Conservation (phyloP, 768 basidiomycete genomes). For the Lactifluus pinguis region DNA sequence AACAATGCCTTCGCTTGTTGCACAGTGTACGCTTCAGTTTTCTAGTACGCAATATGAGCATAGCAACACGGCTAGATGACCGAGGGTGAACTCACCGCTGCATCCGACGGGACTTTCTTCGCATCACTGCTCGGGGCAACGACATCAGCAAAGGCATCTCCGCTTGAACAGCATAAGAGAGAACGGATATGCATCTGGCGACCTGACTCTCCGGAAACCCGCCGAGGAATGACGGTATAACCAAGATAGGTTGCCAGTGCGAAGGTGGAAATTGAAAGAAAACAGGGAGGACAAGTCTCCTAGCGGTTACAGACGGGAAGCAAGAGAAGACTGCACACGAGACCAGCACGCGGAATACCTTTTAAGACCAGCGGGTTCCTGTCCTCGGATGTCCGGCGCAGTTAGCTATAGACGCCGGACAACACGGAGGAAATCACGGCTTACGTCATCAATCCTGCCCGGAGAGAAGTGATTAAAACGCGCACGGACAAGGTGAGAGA, state of each 20-base stretch:
- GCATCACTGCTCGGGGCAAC: constrained; percentile 3
- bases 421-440: background rate
- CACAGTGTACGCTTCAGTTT: constrained; percentile 37
- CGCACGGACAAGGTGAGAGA: background rate
- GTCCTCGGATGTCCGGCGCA: constrained; percentile 5
- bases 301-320: constrained; percentile 1
- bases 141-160: constrained; percentile 9
- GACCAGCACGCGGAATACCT: constrained; percentile 13
- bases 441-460: constrained; percentile 13
- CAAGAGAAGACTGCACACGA: constrained; percentile 1
- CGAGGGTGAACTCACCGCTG: background rate
- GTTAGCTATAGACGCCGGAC: background rate
- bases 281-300: background rate
- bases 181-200: constrained; percentile 14
- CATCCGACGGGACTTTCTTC: background rate
- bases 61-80: too few relatives aligned
- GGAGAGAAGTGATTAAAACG: background rate
- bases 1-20: constrained; percentile 47
- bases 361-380: constrained; percentile 19
- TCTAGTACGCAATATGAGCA: constrained; percentile 11
- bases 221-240: constrained; percentile 2
- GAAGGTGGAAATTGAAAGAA: constrained; percentile 7
- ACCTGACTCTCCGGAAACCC: constrained; percentile 2
- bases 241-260: constrained; percentile 7
- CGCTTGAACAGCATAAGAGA: constrained; percentile 14